Base-by-base conservation (phyloP, 345 rosid genomes). In the Corchorus olitorius region DNA sequence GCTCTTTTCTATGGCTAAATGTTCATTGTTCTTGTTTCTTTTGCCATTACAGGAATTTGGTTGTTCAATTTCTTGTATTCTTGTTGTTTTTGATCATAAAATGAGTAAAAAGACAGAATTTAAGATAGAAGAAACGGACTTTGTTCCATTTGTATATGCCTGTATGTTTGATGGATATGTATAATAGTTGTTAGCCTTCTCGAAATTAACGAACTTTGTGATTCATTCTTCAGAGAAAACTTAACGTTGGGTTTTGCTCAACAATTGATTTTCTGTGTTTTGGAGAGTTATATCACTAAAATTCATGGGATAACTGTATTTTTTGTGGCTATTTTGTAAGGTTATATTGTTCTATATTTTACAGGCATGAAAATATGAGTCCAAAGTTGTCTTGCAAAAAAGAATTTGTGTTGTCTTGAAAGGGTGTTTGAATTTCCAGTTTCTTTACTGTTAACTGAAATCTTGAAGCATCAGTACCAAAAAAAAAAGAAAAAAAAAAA, bases 131-230 rank as follows among this genome's bases (percentile, higher is more conserved):
- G 59, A 35, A 34, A 33, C 17, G 61, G 61, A 35, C 17, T 17
- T 52, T 70, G 39, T 53, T 17, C 48, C 74, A 70, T 34, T 52
- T 52, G 4, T 61, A 34, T 45, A 20, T 45, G 53, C 27, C 13
- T 3, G 39, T 48, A 14, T 48, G 72, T 67, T 67, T 48, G 72
- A 67, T 48, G 56, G 10, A 20, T 66, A n/a, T n/a, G n/a, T n/a
- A 67, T 46, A 33, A 67, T 19, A 48, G 46, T 48, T 6, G 27
- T 13, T 68, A 4, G 43, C 5, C 43, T 39, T 39, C 43, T 39
- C 2, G 43, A 39, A 39, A 39, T 39, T 4, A 39, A 39, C 6
- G 43, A 39, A 39, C 43, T 39, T 39, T 39, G 43, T 39, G 43
- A 6, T 39, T 39, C 43, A 6, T 39, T 39, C 43, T 39, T 39